phyloP scores from a whole-genome alignment of 164 flowering plant species.

The Protea cynaroides region DNA sequence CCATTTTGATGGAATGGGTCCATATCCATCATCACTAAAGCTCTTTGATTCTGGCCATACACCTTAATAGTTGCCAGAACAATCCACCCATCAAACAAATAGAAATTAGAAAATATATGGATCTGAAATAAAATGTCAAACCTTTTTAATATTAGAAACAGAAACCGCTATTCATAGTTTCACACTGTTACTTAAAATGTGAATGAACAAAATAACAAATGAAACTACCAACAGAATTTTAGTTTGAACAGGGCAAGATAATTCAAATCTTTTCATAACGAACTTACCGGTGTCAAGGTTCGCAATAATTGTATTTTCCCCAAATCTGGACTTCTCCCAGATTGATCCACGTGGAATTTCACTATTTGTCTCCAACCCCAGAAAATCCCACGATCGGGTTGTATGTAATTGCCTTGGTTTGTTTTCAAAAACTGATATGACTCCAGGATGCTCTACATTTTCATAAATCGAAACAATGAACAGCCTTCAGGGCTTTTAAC shows the following conservation, averaged over 20 bases:
- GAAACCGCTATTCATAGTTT: too few species aligned
- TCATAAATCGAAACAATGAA: not conserved
- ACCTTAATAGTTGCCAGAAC: constrained; percentile 34
- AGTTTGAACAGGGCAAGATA: too few species aligned
- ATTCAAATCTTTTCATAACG: too few species aligned
- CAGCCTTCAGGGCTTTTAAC: too few species aligned
- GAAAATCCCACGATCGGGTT: constrained; percentile 64
- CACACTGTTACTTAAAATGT: too few species aligned
- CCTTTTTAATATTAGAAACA: too few species aligned
- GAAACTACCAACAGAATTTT: too few species aligned
- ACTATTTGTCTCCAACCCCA: constrained; percentile 41
- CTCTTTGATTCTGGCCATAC: constrained; percentile 80
- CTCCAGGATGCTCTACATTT: constrained; percentile 50
- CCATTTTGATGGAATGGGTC: constrained; percentile 66
- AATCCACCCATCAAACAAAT: too few species aligned
- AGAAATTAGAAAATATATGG: too few species aligned
- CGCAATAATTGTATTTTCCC: constrained; percentile 63
- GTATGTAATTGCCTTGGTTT: constrained; percentile 48
- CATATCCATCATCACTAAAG: constrained; percentile 54
- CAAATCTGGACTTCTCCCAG: constrained; percentile 61
- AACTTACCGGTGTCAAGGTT: constrained; percentile 65
- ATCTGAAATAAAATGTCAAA: too few species aligned
- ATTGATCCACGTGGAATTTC: constrained; percentile 24
- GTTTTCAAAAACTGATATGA: constrained; percentile 54
- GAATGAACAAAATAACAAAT: too few species aligned